A percentile compares a stretch with the other conserved stretches of the same genome.
Evolutionary conservation across 371 early-diverging fungal genomes (phyloP).

Genomic region (Aphelidium insulamus): DNA sequence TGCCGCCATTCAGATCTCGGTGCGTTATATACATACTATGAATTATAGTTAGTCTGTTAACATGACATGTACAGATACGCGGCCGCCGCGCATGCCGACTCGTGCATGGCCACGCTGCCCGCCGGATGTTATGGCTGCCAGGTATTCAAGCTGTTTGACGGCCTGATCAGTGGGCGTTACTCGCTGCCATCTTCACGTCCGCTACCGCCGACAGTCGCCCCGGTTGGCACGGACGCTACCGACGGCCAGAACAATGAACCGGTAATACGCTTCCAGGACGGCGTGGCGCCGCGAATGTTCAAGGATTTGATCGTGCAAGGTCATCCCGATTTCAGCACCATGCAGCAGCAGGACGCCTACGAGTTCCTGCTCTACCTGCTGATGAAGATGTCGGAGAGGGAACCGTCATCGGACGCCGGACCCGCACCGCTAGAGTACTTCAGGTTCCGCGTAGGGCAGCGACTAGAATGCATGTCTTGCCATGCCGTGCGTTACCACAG

Average conservation of each 20-base stretch:
- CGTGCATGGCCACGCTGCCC: constrained; percentile 29
- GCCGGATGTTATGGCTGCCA: constrained; percentile 72
- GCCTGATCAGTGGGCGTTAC: constrained; percentile 70
- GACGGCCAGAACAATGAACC: constrained; percentile 2
- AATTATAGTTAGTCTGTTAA: too few species aligned
- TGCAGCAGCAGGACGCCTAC: constrained; percentile 94
- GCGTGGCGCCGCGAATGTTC: constrained; percentile 69
- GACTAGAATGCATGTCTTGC: constrained; percentile 65
- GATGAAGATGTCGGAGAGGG: constrained; percentile 45
- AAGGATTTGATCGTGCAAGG: constrained; percentile 68
- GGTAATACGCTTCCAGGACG: constrained; percentile 22
- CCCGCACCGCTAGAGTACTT: constrained; percentile 20
- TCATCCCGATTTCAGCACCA: constrained; percentile 77
- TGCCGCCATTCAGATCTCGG: constrained; percentile 39
- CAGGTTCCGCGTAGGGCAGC: constrained; percentile 51
- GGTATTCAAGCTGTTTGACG: constrained; percentile 67
- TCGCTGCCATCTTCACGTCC: too few species aligned
- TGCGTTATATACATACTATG: constrained; percentile 6
- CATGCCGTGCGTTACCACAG: constrained; percentile 47
- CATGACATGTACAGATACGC: constrained; percentile 16
- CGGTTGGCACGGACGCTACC: constrained; percentile 1
- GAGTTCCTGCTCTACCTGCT: constrained; percentile 70
- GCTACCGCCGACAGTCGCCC: background rate
- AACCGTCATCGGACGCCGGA: constrained; percentile 19
- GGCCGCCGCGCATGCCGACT: constrained; percentile 34